Evolutionary conservation across 345 rosid genomes (phyloP), one percentile per base, ranked within the genome.

Genomic region (Eucalyptus regnans): DNA sequence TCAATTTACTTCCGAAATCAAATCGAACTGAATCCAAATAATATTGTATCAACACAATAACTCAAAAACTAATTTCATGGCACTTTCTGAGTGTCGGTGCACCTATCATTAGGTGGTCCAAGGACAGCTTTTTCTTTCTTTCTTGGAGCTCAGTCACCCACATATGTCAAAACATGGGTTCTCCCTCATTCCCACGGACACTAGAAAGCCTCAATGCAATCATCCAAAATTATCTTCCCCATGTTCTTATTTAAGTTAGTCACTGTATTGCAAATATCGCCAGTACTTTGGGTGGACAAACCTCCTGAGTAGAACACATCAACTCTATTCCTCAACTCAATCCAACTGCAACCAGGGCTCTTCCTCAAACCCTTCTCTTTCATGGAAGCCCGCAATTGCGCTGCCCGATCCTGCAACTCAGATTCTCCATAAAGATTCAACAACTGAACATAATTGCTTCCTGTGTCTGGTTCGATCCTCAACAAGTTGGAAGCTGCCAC

Each of bases 311-410:
- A 92, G 93, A 97, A 97, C 90, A 92, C 92, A 90, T 90, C 92
- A 49, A 91, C 91, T 11, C 41, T 90, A 80, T 94, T 90, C 87
- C 91, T 90, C 64, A 91, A 87, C 90, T 94, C 97, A 89, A 96
- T 96, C 99, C 97, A 95, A 90, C 97, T 97, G 88, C 96, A 93
- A 76, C 99, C 99, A 44, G 97, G 97, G 83, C 60, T 93, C 92
- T 96, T 97, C 91, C 95, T 95, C 93, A 95, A 89, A 71, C 95
- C 94, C 88, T 90, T 93, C 85, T 94, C 96, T 91, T 93, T 97
- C 97, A 95, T 95, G 51, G 89, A 91, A 23, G 92, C 88, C 89
- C 94, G 86, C 87, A 96, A 66, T 48, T 93, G 92, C 52, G 93
- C 97, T 48, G 95, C 96, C 89, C 88, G 92, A 27, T 94, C 94